Evolutionary conservation across 805 yeast genomes (phyloP).

Genomic region (Metschnikowia vanudenii): DNA sequence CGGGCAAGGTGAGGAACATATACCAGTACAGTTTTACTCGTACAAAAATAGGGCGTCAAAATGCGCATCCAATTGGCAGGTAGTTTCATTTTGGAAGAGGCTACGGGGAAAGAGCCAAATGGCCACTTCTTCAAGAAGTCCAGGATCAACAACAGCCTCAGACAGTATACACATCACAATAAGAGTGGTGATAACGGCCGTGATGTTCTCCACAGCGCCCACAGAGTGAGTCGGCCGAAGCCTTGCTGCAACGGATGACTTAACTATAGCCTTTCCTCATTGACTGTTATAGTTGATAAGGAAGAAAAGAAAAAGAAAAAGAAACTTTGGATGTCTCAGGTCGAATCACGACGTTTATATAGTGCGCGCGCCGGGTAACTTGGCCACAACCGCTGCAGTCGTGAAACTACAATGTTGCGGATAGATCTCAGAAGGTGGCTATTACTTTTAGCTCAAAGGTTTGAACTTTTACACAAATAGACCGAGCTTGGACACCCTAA

Average conservation of each 20-base stretch:
- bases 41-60: no score
- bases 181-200: conserved; percentile 49
- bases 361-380: conserved; percentile 12
- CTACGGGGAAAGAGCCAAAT: no score
- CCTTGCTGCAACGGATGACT: conserved; percentile 40
- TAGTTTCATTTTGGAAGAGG: no score
- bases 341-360: conserved; percentile 6
- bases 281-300: conserved; percentile 58
- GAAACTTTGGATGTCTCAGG: neutral
- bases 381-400: neutral
- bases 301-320: conserved; percentile 17
- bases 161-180: conserved; percentile 38
- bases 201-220: conserved; percentile 58
- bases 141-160: conserved; percentile 35
- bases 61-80: no score
- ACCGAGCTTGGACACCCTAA: no score
- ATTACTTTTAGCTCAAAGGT: no score
- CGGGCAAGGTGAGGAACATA: no score
- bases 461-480: no score
- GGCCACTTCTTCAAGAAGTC: neutral
- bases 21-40: no score
- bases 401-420: no score
- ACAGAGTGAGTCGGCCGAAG: conserved; percentile 21
- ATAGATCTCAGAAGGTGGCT: no score
- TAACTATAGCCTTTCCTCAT: conserved; percentile 47